phyloP scores from a whole-genome alignment of 23 red algal genomes.

The Cyanidium caldarium region DNA sequence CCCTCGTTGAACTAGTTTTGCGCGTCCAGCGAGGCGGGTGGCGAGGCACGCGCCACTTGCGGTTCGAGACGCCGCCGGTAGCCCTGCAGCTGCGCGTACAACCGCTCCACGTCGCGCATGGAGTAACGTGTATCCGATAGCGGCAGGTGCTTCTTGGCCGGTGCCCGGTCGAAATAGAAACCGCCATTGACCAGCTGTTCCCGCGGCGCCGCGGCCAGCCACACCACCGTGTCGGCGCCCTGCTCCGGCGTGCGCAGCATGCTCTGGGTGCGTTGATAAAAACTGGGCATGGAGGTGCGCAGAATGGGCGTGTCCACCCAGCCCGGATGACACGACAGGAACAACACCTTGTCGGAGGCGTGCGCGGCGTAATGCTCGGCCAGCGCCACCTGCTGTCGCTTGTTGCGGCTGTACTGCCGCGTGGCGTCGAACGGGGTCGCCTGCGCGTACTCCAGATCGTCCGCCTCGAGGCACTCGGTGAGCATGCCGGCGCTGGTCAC shows the following conservation, averaged over 20 bases:
- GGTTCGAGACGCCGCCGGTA: too few relatives aligned
- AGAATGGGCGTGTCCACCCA: conserved; percentile 59
- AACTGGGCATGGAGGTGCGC: conserved; percentile 56
- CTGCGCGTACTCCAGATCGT: conserved; percentile 24
- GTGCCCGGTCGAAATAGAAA: conserved; percentile 51
- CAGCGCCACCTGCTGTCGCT: conserved; percentile 63
- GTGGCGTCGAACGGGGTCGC: conserved; percentile 27
- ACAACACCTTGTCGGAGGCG: conserved; percentile 6
- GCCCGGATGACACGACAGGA: conserved; percentile 64
- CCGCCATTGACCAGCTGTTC: conserved; percentile 4
- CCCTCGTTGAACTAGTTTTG: too few relatives aligned
- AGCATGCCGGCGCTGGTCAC: conserved; percentile 80
- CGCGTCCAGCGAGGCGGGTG: too few relatives aligned
- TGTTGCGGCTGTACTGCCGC: conserved; percentile 45
- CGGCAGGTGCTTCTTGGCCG: conserved; percentile 32
- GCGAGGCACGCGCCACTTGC: too few relatives aligned
- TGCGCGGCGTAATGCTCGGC: conserved; percentile 42
- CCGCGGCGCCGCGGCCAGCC: conserved; percentile 36
- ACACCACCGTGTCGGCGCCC: conserved; percentile 72
- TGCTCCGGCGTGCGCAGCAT: conserved; percentile 43
- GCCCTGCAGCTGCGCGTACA: too few relatives aligned
- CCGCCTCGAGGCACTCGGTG: conserved; percentile 36
- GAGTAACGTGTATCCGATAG: conserved; percentile 22
- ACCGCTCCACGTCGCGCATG: neutral
- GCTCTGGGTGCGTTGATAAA: conserved; percentile 23